These are phyloP conservation scores for Cercospora beticola DNA, from an alignment of 2,329 filamentous ascomycete species.

Conservation along the genomic window DNA sequence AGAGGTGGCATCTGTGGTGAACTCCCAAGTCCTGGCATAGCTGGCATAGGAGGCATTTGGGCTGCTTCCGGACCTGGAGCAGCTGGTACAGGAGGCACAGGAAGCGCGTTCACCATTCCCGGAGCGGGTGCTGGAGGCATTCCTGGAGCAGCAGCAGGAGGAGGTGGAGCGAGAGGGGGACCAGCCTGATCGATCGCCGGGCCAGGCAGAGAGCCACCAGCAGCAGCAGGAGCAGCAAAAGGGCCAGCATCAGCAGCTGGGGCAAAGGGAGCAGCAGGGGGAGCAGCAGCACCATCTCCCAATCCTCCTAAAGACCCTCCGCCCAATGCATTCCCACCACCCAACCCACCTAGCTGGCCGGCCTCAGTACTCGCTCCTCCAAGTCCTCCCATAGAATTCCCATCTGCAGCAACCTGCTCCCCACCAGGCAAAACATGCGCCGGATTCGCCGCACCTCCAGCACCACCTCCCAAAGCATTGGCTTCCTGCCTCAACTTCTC, in stretches of 20 bases:
- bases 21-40: conserved; percentile 4
- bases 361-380: neutral
- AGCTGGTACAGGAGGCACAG: neutral
- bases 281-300: neutral
- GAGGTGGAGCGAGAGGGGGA: neutral
- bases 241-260: neutral
- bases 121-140: neutral
- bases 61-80: neutral
- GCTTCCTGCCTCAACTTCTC: neutral
- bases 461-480: neutral
- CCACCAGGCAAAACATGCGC: conserved; percentile 4
- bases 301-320: neutral
- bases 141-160: neutral
- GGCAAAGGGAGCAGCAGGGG: neutral
- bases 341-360: neutral
- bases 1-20: conserved; percentile 2
- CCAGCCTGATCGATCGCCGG: neutral
- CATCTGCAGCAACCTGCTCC: neutral
- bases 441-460: neutral
- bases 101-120: neutral
- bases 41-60: neutral
- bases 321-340: neutral
- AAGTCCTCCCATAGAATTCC: neutral
- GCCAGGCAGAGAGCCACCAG: neutral
- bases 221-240: neutral